These are phyloP conservation scores for Yamadazyma akitaensis DNA, from an alignment of 805 yeast genomes.

Conservation along the genomic window DNA sequence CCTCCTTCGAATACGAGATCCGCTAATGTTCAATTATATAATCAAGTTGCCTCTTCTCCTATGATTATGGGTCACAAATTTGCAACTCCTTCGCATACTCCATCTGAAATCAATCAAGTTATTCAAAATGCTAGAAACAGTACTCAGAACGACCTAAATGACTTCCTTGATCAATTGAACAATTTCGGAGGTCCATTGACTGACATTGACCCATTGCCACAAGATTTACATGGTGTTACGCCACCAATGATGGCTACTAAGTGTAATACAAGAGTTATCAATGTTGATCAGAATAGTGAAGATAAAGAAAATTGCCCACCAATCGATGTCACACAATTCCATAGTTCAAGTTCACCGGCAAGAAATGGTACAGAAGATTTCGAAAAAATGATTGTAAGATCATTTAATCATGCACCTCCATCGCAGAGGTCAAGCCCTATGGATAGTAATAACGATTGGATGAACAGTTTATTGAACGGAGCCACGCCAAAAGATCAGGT, in stretches of 20 bases:
- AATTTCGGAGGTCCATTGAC: constrained; percentile 45
- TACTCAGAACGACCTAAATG: constrained; percentile 36
- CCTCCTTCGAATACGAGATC: constrained; percentile 13
- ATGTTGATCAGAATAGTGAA: constrained; percentile 40
- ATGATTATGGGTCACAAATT: constrained; percentile 22
- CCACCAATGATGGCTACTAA: constrained; percentile 55
- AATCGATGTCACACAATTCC: constrained; percentile 12
- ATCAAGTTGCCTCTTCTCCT: constrained; percentile 29
- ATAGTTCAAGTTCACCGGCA: constrained; percentile 15
- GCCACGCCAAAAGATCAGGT: constrained; percentile 37
- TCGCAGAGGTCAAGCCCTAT: constrained; percentile 37
- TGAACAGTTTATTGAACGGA: constrained; percentile 41
- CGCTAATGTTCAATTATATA: neutral
- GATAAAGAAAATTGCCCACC: constrained; percentile 29
- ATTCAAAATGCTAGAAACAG: constrained; percentile 22
- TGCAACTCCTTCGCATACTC: constrained; percentile 39
- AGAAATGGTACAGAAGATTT: constrained; percentile 19
- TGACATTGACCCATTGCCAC: constrained; percentile 44
- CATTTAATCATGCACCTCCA: constrained; percentile 20
- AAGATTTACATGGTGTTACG: constrained; percentile 29
- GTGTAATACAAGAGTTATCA: constrained; percentile 51
- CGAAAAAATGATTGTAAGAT: constrained; percentile 24
- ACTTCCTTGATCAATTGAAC: constrained; percentile 39
- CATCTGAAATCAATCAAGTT: constrained; percentile 36
- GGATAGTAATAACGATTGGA: constrained; percentile 36